These are phyloP conservation scores for Syzygium aromaticum DNA, from an alignment of 345 rosid genomes.

Conservation along the genomic window DNA sequence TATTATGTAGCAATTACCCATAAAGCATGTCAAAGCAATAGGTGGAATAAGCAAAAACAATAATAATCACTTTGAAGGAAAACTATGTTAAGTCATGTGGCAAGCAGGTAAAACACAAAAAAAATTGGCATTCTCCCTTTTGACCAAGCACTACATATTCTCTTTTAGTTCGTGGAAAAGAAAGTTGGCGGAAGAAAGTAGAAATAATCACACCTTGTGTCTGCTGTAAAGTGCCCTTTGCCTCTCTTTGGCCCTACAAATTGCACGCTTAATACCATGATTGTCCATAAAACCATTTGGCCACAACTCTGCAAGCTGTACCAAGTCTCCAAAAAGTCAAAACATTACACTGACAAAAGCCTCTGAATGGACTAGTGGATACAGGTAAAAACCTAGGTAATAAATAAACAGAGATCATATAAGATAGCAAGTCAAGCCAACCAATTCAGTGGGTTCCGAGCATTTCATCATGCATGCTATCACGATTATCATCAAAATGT, in stretches of 20 bases:
- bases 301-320: conserved; percentile 86
- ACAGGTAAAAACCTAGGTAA: not conserved
- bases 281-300: conserved; percentile 84
- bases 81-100: not conserved
- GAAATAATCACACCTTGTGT: conserved; percentile 35
- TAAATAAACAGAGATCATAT: not conserved
- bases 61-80: not conserved
- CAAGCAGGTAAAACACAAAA: not conserved
- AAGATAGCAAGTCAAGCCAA: not conserved
- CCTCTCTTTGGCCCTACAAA: conserved; percentile 80
- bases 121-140: not conserved
- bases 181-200: not conserved
- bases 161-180: not conserved
- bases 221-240: conserved; percentile 32
- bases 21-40: not conserved
- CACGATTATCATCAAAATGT: not conserved
- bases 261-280: conserved; percentile 81
- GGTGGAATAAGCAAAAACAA: not conserved
- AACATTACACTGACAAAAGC: conserved; percentile 7
- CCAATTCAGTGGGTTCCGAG: not conserved
- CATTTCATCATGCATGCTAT: not conserved
- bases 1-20: not conserved
- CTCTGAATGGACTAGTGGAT: not conserved
- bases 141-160: not conserved
- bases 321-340: conserved; percentile 8